Conservation (phyloP, 73 alveolate genomes). For the Symbiodinium pilosum region DNA sequence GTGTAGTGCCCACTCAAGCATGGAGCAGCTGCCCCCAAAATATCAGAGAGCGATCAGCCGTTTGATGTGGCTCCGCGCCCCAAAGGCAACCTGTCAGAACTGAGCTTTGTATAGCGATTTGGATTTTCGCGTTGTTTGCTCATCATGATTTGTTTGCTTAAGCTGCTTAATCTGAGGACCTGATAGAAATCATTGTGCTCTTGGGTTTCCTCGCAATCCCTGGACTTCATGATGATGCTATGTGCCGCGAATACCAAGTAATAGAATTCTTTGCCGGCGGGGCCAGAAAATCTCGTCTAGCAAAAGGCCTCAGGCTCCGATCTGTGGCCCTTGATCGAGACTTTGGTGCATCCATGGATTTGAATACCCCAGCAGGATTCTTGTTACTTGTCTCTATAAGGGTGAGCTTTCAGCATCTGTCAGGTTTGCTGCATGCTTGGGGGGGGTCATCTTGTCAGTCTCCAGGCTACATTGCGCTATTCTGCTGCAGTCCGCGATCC, state of each 20-base stretch:
- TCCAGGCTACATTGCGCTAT: background rate
- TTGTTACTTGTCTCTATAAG: background rate
- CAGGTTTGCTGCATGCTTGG: background rate
- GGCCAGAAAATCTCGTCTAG: background rate
- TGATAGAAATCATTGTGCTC: no score
- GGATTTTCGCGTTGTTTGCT: no score
- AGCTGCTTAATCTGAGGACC: no score
- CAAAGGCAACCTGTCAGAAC: no score
- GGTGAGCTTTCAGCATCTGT: background rate
- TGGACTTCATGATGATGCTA: no score
- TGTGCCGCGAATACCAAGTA: background rate
- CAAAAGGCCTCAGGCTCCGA: background rate
- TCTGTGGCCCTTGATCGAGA: background rate
- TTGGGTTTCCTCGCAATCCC: no score
- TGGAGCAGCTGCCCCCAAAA: no score
- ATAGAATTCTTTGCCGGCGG: background rate
- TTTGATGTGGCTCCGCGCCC: no score
- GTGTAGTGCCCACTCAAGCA: no score
- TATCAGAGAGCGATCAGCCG: no score
- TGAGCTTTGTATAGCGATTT: no score
- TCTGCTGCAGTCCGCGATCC: background rate
- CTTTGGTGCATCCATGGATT: background rate
- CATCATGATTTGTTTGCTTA: no score
- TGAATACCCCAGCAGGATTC: background rate
- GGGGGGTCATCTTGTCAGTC: background rate